Base-by-base conservation (phyloP, 495 filamentous ascomycete genomes). In the Glarea lozoyensis region DNA sequence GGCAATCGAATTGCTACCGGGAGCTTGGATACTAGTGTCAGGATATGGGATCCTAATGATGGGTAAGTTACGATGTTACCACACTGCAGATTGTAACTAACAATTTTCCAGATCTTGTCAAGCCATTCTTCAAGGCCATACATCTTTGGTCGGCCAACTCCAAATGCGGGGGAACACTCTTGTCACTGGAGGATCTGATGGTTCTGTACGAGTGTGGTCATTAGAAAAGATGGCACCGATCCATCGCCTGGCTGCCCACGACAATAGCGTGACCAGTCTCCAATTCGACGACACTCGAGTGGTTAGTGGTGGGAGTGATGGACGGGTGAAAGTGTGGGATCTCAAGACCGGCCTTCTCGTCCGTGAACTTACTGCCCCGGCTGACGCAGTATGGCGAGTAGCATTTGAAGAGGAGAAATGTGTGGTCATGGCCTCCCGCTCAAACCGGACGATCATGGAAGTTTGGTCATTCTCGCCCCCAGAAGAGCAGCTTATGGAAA, bases 391-490 rank as follows among this genome's bases (percentile, higher is more conserved):
- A 2, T 98, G 92, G 92, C 73, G 93, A 38, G 92, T 97, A 20
- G 93, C 92, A 1, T 97, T 98, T 59, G 92, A 98, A 59, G 89
- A 94, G 38, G 93, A 98, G 63, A 96, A 95, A 57, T 90, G 88
- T 40, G 88, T 98, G 13, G 88, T 96, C 27, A 88, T 98, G 76
- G 90, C 92, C 2, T 81, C 81, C 51, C 74, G 92, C 44, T 75
- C 74, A 19, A 76, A 76, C 35, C 75, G 86, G 42, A 97, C 93
- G 1, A 82, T 96, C 42, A 98, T 98, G 92, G 92, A 98, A 82
- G 92, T 94, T 10, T 94, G 84, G 84, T 86, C 82, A 0, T 94
- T 94, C 62, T 85, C 88, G 1, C 88, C 88, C 5, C 87, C 86
- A 1, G 81, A 86, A 43, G 84, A 88, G 32, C 46, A 41, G 60